Conservation (phyloP, 2,329 filamentous ascomycete species). For the Lachnellula willkommii region DNA sequence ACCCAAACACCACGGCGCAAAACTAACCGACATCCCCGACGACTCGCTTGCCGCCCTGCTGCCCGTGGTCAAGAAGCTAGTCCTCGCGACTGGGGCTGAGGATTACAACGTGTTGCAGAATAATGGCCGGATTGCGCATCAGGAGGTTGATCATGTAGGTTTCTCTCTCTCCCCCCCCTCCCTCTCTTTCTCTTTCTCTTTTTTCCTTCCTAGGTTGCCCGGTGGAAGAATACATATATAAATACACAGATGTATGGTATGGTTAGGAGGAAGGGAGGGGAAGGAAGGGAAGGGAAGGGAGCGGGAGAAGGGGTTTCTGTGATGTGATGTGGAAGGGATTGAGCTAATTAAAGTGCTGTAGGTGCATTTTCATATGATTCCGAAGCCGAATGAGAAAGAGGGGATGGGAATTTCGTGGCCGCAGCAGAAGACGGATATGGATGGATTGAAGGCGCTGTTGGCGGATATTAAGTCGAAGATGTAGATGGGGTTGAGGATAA, state of each 20-base stretch:
- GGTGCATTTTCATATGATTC: conserved; percentile 97
- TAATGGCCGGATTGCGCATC: conserved; percentile 87
- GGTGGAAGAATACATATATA: too few relatives aligned
- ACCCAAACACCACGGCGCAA: conserved; percentile 88
- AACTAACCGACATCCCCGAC: conserved; percentile 89
- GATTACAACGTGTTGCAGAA: conserved; percentile 97
- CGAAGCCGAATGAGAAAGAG: conserved; percentile 80
- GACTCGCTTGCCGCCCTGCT: conserved; percentile 78
- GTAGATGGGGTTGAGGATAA: conserved; percentile 38
- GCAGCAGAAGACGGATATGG: conserved; percentile 69
- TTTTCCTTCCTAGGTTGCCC: too few relatives aligned
- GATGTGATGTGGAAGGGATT: neutral
- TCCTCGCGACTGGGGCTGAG: conserved; percentile 64
- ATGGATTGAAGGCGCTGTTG: conserved; percentile 68
- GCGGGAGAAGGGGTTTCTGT: neutral
- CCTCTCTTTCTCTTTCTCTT: too few relatives aligned
- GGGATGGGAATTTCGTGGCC: conserved; percentile 81
- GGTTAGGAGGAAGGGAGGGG: too few relatives aligned
- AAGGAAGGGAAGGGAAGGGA: neutral
- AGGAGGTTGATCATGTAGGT: conserved; percentile 84
- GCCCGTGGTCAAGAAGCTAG: conserved; percentile 84
- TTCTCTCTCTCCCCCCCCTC: neutral
- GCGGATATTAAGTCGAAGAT: conserved; percentile 90
- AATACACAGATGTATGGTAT: too few relatives aligned
- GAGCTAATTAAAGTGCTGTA: conserved; percentile 32